A percentile compares a stretch with the other conserved stretches of the same genome.
Evolutionary conservation across 441 rosid species (phyloP).

Genomic region (Gossypium schwendimanii): DNA sequence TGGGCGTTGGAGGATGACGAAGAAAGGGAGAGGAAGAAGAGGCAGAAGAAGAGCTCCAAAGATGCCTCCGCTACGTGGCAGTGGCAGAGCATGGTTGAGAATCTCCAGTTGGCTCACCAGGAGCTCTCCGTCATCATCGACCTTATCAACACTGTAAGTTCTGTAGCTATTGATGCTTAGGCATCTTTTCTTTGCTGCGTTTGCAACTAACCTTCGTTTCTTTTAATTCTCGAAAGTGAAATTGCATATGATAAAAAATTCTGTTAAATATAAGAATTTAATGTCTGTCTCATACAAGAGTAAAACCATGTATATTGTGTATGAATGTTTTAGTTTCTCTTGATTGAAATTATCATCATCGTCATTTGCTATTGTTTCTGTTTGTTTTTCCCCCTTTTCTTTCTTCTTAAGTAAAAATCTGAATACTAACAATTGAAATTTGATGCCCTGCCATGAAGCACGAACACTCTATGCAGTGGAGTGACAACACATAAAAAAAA

Average conservation of each 20-base stretch:
- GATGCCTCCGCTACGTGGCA: slow-evolving; percentile 58
- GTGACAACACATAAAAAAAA: not conserved
- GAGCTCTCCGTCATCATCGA: slow-evolving; percentile 82
- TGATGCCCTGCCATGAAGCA: not conserved
- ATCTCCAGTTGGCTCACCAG: slow-evolving; percentile 81
- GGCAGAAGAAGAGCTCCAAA: slow-evolving; percentile 55
- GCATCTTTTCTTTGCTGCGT: not conserved
- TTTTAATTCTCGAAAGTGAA: not conserved
- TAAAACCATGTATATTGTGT: not conserved
- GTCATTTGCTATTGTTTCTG: not conserved
- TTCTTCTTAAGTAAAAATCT: not conserved
- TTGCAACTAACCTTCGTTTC: not conserved
- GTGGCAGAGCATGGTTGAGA: slow-evolving; percentile 94
- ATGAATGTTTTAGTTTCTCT: not conserved
- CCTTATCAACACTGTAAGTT: slow-evolving; percentile 78
- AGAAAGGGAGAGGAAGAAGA: slow-evolving; percentile 40
- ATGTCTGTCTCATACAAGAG: not conserved
- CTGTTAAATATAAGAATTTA: not conserved
- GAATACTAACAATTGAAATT: not conserved
- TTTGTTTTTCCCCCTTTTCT: not conserved
- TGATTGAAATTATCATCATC: not conserved
- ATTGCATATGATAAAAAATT: not conserved
- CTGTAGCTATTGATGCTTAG: slow-evolving; percentile 5
- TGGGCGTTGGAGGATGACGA: slow-evolving; percentile 82
- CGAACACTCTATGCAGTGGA: not conserved